phyloP scores from a whole-genome alignment of 2,329 filamentous ascomycete species.

The Amylocarpus encephaloides region DNA sequence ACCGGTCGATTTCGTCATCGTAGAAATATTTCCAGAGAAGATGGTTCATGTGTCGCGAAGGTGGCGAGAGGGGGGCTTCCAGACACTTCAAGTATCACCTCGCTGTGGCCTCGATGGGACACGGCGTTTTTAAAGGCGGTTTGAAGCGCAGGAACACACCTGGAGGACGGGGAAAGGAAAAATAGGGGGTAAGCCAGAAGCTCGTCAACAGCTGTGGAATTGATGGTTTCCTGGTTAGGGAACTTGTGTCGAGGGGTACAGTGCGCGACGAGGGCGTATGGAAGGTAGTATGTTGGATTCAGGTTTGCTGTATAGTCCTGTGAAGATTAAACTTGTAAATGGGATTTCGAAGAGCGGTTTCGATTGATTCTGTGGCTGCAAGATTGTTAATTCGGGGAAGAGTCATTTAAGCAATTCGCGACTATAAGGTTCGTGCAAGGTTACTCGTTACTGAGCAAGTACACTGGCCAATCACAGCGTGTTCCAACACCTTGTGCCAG shows the following conservation, averaged over 20 bases:
- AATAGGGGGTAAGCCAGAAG: neutral
- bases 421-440: too few relatives aligned
- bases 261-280: too few relatives aligned
- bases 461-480: too few relatives aligned
- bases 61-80: constrained; percentile 32
- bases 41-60: constrained; percentile 74
- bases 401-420: too few relatives aligned
- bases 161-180: constrained; percentile 7
- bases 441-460: too few relatives aligned
- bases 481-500: too few relatives aligned
- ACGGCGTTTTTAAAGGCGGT: constrained; percentile 88
- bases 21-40: constrained; percentile 94
- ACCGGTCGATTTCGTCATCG: constrained; percentile 95
- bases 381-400: too few relatives aligned
- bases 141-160: constrained; percentile 43
- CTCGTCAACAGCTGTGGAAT: neutral
- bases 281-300: too few relatives aligned
- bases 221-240: neutral
- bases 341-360: too few relatives aligned
- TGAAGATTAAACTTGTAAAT: too few relatives aligned
- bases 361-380: too few relatives aligned
- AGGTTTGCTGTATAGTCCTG: too few relatives aligned
- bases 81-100: constrained; percentile 50
- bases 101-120: constrained; percentile 79
- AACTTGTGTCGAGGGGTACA: neutral